Percentiles rank a stretch among this genome's conserved stretches.
Conservation (phyloP, 345 rosid species). For the Sonneratia caseolaris region DNA sequence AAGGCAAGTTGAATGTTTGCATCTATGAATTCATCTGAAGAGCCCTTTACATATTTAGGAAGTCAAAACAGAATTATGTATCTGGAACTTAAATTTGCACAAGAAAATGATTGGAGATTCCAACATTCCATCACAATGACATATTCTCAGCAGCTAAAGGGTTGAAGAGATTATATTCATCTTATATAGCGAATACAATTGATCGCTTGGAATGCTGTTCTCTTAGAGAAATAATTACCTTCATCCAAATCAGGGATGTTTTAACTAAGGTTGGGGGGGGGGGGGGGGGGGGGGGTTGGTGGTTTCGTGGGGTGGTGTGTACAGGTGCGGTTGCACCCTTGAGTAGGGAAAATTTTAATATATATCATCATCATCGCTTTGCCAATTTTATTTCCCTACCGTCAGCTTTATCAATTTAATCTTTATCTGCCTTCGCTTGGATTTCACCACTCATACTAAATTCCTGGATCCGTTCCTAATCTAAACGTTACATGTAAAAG, state of each 20-base stretch:
- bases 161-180: background rate
- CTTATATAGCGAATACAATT: background rate
- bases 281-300: no score
- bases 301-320: no score
- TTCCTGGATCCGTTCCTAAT: no score
- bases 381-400: no score
- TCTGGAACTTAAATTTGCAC: slow-evolving; percentile 13
- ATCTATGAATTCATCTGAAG: slow-evolving; percentile 91
- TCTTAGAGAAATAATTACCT: background rate
- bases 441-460: no score
- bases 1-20: slow-evolving; percentile 87
- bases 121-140: background rate
- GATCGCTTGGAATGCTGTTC: background rate
- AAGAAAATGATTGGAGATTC: background rate
- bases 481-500: background rate
- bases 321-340: no score
- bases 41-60: slow-evolving; percentile 64
- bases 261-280: no score
- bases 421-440: no score
- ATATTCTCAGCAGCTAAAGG: no score
- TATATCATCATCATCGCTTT: no score
- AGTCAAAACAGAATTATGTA: slow-evolving; percentile 11
- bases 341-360: no score
- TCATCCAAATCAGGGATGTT: background rate
- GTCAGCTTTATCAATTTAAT: no score